Evolutionary conservation across 192 early-diverging fungal species (phyloP).

Genomic region (Polychytrium aggregatum): DNA sequence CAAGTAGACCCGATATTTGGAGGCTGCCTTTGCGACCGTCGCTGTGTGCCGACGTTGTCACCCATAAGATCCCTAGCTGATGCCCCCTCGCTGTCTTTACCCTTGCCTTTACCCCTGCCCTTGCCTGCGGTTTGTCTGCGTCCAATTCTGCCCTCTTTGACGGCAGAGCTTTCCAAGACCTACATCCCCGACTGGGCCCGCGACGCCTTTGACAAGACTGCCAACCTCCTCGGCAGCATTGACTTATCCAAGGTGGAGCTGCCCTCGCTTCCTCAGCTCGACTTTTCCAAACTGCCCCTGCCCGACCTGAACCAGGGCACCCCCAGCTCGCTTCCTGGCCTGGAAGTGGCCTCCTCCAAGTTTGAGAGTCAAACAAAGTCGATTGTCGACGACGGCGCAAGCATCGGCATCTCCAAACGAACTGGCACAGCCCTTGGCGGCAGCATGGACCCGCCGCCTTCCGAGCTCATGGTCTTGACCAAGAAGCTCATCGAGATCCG

Average conservation of each 20-base stretch:
- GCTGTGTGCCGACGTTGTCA: too few relatives aligned
- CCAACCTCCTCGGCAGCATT: constrained; percentile 14
- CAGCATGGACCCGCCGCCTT: constrained; percentile 20
- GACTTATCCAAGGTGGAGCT: constrained; percentile 16
- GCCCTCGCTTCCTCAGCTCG: too few relatives aligned
- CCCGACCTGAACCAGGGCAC: constrained; percentile 8
- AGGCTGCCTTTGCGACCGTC: too few relatives aligned
- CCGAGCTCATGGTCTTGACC: constrained; percentile 77
- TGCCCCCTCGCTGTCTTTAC: too few relatives aligned
- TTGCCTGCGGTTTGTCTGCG: too few relatives aligned
- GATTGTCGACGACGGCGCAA: not conserved
- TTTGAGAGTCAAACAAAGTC: constrained; percentile 6
- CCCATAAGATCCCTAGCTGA: constrained; percentile 19
- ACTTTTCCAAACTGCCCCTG: constrained; percentile 14
- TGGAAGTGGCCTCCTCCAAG: constrained; percentile 4
- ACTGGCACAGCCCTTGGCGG: not conserved
- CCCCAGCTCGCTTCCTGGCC: constrained; percentile 6
- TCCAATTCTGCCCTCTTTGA: too few relatives aligned
- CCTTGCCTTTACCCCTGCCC: too few relatives aligned
- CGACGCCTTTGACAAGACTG: constrained; percentile 18
- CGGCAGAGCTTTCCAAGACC: too few relatives aligned
- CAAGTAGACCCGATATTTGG: too few relatives aligned
- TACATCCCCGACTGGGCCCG: constrained; percentile 35
- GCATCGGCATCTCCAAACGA: too few relatives aligned
- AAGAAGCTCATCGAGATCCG: constrained; percentile 92